phyloP scores from a whole-genome alignment of 768 basidiomycete genomes.

The Lyophyllum atratum region DNA sequence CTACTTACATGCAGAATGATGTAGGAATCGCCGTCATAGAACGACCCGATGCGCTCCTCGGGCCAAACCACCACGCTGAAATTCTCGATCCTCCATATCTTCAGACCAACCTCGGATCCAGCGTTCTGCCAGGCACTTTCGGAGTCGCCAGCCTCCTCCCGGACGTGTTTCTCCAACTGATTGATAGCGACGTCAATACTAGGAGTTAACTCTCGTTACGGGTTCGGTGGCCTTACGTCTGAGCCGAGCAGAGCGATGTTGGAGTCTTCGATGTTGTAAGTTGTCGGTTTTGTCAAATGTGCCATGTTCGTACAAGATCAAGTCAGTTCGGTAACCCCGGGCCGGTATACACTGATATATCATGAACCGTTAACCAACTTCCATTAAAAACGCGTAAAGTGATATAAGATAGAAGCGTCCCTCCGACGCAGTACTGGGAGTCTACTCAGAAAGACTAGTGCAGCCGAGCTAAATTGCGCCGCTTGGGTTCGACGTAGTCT shows the following conservation, averaged over 20 bases:
- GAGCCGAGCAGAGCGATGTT: constrained; percentile 66
- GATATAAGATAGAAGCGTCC: too few relatives aligned
- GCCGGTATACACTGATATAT: neutral
- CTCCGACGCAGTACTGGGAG: too few relatives aligned
- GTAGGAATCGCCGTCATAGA: constrained; percentile 69
- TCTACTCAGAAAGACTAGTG: neutral
- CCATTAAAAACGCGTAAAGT: too few relatives aligned
- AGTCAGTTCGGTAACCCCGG: neutral
- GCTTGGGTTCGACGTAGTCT: constrained; percentile 39
- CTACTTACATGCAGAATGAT: constrained; percentile 51
- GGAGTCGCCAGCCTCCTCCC: constrained; percentile 50
- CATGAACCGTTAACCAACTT: neutral
- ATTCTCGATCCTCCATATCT: constrained; percentile 63
- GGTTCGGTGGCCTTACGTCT: constrained; percentile 37
- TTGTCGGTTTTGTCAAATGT: constrained; percentile 44
- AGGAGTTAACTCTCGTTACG: neutral
- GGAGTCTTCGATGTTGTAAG: constrained; percentile 62
- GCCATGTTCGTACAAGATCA: neutral
- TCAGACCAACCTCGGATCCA: constrained; percentile 42
- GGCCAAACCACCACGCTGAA: constrained; percentile 59
- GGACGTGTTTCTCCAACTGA: constrained; percentile 59
- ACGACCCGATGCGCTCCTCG: constrained; percentile 48
- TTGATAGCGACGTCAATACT: neutral
- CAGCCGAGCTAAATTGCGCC: constrained; percentile 24
- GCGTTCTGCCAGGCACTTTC: constrained; percentile 55